Evolutionary conservation across 306 rosid genomes (phyloP).

Genomic region (Gillenia trifoliata): DNA sequence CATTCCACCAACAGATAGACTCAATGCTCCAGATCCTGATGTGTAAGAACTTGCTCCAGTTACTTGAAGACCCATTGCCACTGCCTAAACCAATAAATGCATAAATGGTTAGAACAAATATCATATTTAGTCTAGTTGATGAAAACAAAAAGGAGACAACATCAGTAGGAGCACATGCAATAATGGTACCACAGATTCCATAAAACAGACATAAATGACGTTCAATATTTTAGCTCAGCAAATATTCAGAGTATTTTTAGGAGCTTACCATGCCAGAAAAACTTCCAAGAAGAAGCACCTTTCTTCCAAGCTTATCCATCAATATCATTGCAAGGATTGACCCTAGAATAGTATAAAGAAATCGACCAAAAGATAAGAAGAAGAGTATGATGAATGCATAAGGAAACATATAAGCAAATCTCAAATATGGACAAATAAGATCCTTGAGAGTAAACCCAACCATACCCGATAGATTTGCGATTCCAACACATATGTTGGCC

Average conservation of each 20-base stretch:
- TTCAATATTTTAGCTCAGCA: slow-evolving; percentile 7
- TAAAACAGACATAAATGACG: neutral
- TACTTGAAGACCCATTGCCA: slow-evolving; percentile 63
- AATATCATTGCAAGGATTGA: slow-evolving; percentile 65
- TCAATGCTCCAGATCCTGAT: slow-evolving; percentile 49
- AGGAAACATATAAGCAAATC: slow-evolving; percentile 17
- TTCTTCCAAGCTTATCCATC: slow-evolving; percentile 92
- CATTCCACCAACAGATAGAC: slow-evolving; percentile 77
- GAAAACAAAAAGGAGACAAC: neutral
- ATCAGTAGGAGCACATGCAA: neutral
- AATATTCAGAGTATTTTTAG: neutral
- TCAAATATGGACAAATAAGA: slow-evolving; percentile 1
- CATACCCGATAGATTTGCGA: slow-evolving; percentile 65
- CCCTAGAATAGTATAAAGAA: slow-evolving; percentile 42
- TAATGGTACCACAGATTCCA: neutral
- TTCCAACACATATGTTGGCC: slow-evolving; percentile 64
- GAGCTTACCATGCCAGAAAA: slow-evolving; percentile 76
- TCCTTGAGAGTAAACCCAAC: slow-evolving; percentile 12
- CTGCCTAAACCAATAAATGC: slow-evolving; percentile 46
- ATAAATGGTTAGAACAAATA: slow-evolving; percentile 17
- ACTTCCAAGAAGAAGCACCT: slow-evolving; percentile 72
- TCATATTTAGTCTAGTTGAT: neutral
- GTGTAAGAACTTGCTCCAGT: slow-evolving; percentile 54
- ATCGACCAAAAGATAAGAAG: neutral
- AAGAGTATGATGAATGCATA: neutral